phyloP scores from a whole-genome alignment of 371 early-diverging fungal species.

The Funneliformis caledonium region DNA sequence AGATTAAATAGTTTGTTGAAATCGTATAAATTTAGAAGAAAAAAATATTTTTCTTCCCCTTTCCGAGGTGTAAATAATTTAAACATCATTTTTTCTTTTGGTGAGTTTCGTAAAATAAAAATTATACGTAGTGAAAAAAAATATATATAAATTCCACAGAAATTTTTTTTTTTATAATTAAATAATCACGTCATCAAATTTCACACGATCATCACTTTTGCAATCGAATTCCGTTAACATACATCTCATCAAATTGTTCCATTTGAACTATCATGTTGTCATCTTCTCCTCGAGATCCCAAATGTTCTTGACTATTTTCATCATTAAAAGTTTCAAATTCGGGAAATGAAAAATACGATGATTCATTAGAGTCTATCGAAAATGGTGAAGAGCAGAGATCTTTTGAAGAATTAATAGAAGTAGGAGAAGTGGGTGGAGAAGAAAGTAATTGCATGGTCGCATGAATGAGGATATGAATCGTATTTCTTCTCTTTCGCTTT shows the following conservation, averaged over 20 bases:
- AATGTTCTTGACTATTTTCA: background rate
- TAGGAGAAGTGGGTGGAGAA: slow-evolving; percentile 28
- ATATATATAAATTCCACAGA: background rate
- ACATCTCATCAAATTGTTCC: slow-evolving; percentile 39
- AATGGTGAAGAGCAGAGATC: background rate
- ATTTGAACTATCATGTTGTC: slow-evolving; percentile 24
- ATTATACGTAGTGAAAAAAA: background rate
- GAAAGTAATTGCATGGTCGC: slow-evolving; percentile 37
- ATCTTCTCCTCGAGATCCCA: background rate
- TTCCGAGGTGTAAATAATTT: background rate
- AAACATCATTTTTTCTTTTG: background rate
- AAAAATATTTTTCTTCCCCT: too few species aligned
- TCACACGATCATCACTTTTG: background rate
- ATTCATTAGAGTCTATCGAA: slow-evolving; percentile 13
- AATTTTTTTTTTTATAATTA: background rate
- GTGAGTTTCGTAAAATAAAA: slow-evolving; percentile 3
- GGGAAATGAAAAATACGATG: slow-evolving; percentile 32
- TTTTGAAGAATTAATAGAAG: background rate
- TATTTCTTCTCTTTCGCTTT: slow-evolving; percentile 24
- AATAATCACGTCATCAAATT: background rate
- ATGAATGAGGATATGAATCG: slow-evolving; percentile 23
- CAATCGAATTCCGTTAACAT: slow-evolving; percentile 28
- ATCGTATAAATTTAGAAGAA: too few species aligned
- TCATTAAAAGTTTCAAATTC: slow-evolving; percentile 33
- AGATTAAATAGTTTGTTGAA: too few species aligned